Evolutionary conservation across 345 rosid species (phyloP).

Genomic region (Populus simonii): DNA sequence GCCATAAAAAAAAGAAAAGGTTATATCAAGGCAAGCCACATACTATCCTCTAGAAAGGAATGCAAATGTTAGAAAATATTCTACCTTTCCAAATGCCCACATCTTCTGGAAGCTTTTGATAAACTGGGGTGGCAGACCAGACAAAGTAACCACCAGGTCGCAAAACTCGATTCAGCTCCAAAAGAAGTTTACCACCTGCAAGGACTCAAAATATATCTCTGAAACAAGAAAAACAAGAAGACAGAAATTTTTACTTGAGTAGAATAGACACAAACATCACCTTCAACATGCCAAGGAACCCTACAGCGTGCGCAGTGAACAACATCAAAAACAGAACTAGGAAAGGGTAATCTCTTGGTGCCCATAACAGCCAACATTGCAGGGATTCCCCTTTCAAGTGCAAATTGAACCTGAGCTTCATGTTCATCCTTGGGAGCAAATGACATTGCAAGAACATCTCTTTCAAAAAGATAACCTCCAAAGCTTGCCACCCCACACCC

Average conservation of each 20-base stretch:
- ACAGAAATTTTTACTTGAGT: neutral
- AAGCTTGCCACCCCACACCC: slow-evolving; percentile 99
- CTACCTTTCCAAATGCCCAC: slow-evolving; percentile 87
- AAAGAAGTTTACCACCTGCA: slow-evolving; percentile 84
- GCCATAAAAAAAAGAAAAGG: slow-evolving; percentile 31
- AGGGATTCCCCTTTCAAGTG: slow-evolving; percentile 97
- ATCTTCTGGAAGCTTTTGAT: slow-evolving; percentile 73
- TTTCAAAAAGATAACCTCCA: slow-evolving; percentile 92
- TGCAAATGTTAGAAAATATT: slow-evolving; percentile 6
- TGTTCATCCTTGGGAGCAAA: slow-evolving; percentile 99
- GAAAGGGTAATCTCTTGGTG: slow-evolving; percentile 87
- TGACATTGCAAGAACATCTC: slow-evolving; percentile 84
- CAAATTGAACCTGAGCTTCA: slow-evolving; percentile 97
- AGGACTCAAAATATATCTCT: slow-evolving; percentile 14
- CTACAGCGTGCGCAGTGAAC: slow-evolving; percentile 99
- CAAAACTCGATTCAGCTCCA: slow-evolving; percentile 83
- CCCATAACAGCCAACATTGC: slow-evolving; percentile 99
- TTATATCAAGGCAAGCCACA: neutral
- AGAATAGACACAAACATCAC: slow-evolving; percentile 28
- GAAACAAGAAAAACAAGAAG: neutral
- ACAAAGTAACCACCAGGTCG: slow-evolving; percentile 90
- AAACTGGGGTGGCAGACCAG: slow-evolving; percentile 98
- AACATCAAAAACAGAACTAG: slow-evolving; percentile 79
- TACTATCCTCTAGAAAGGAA: slow-evolving; percentile 10
- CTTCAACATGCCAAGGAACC: slow-evolving; percentile 99